Percentiles rank a stretch among this genome's conserved stretches.
Conservation (phyloP, 192 early-diverging fungal genomes). For the Lobulomyces angularis region DNA sequence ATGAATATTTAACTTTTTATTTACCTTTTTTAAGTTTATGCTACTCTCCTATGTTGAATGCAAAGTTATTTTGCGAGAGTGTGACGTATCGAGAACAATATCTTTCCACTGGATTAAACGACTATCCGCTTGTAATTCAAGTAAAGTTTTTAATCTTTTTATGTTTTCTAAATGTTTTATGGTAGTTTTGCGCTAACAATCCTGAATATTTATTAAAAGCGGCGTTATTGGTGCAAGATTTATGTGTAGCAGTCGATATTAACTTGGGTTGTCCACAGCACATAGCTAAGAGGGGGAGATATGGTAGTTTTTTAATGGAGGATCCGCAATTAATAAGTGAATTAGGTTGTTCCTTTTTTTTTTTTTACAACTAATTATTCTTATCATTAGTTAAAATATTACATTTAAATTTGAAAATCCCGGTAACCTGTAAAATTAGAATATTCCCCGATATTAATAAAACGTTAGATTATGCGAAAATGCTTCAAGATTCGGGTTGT, state of each 20-base stretch:
- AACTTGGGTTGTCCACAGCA: conserved; percentile 96
- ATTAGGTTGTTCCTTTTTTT: conserved; percentile 49
- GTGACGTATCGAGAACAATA: conserved; percentile 22
- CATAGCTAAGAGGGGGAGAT: conserved; percentile 81
- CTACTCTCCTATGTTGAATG: conserved; percentile 98
- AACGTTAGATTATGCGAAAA: conserved; percentile 85
- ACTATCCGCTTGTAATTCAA: conserved; percentile 76
- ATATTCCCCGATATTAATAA: conserved; percentile 80
- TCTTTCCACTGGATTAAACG: conserved; percentile 36
- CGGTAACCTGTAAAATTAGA: conserved; percentile 93
- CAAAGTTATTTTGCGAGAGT: conserved; percentile 66
- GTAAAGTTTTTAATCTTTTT: conserved; percentile 18
- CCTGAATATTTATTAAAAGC: conserved; percentile 68
- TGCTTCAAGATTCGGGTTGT: conserved; percentile 87
- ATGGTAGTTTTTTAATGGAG: conserved; percentile 88
- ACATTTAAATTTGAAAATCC: conserved; percentile 68
- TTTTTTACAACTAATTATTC: conserved; percentile 1
- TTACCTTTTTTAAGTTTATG: no score
- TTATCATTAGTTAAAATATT: conserved; percentile 44
- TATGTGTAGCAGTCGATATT: conserved; percentile 88
- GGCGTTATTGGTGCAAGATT: conserved; percentile 62
- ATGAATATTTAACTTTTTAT: no score
- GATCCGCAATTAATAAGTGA: conserved; percentile 23
- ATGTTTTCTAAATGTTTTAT: neutral
- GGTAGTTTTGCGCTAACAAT: conserved; percentile 98